phyloP scores from a whole-genome alignment of 371 early-diverging fungal genomes.

The Mucor mucedo region DNA sequence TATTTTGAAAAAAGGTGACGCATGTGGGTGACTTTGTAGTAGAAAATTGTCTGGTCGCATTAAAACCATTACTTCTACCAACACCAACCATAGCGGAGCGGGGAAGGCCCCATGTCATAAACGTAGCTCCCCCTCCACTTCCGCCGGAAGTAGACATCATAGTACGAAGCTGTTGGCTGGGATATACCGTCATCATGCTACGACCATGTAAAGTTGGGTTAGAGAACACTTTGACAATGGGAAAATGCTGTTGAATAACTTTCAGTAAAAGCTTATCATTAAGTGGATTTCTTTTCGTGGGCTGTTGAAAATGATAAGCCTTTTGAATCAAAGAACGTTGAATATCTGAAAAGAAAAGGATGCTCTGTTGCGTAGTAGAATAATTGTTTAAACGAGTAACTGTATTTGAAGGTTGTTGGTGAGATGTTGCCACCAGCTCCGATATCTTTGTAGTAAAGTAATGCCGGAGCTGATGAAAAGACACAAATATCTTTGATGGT shows the following conservation, averaged over 20 bases:
- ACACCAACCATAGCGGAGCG: conserved; percentile 22
- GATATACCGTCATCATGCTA: conserved; percentile 1
- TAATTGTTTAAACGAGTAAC: conserved; percentile 4
- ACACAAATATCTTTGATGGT: conserved; percentile 39
- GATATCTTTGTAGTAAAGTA: conserved; percentile 32
- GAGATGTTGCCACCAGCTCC: conserved; percentile 29
- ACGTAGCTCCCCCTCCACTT: conserved; percentile 4
- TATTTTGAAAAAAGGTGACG: conserved; percentile 23
- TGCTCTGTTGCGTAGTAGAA: conserved; percentile 25
- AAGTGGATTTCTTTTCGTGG: neutral
- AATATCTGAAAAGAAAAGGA: conserved; percentile 8
- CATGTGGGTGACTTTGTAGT: conserved; percentile 28
- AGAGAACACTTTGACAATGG: conserved; percentile 34
- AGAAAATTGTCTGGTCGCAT: conserved; percentile 28
- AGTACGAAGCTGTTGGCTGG: conserved; percentile 28
- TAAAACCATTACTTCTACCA: conserved; percentile 19
- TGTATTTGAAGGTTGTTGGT: conserved; percentile 13
- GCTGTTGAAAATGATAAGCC: conserved; percentile 3
- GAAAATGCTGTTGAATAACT: conserved; percentile 29
- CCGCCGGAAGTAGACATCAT: conserved; percentile 29
- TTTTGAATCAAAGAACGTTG: conserved; percentile 15
- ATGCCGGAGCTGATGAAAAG: conserved; percentile 44
- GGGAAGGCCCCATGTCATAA: conserved; percentile 32
- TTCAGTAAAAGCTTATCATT: conserved; percentile 17
- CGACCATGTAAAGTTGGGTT: conserved; percentile 22